These are phyloP conservation scores for Astrephomene gubernaculifera DNA, from an alignment of 139 green algal species.

Conservation along the genomic window DNA sequence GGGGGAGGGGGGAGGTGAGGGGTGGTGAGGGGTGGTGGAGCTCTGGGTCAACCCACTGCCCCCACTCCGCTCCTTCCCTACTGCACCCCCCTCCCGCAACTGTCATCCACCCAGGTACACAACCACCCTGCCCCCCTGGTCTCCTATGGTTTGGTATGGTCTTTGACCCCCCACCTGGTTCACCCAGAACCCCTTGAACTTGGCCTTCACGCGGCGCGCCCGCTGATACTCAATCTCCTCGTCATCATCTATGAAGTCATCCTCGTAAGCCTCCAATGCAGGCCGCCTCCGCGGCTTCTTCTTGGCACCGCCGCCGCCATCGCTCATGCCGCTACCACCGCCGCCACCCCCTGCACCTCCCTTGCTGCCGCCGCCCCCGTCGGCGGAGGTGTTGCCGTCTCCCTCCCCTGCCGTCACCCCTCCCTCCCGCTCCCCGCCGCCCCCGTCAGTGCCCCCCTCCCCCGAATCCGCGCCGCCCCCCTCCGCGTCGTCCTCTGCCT, in stretches of 20 bases:
- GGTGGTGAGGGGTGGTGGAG: background rate
- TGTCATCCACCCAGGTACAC: too few species aligned
- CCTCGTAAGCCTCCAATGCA: conserved; percentile 16
- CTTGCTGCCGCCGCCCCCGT: background rate
- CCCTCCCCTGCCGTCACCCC: too few species aligned
- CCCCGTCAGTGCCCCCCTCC: background rate
- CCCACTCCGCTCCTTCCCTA: too few species aligned
- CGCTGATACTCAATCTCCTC: conserved; percentile 20
- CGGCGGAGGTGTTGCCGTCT: background rate
- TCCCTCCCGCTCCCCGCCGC: background rate
- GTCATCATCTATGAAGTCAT: conserved; percentile 34
- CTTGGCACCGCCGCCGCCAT: background rate
- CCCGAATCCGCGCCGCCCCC: background rate
- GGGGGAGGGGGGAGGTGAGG: background rate
- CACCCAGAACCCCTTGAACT: conserved; percentile 27
- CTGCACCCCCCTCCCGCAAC: too few species aligned
- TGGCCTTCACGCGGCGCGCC: background rate
- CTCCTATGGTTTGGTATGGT: background rate
- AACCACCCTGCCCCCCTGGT: too few species aligned
- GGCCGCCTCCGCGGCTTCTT: conserved; percentile 8
- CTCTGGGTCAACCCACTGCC: too few species aligned
- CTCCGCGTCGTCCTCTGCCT: background rate
- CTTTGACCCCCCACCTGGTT: background rate
- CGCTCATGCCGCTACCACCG: background rate
- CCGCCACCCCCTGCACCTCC: background rate